phyloP scores from a whole-genome alignment of 2,329 filamentous ascomycete genomes.

The Orbilia ellipsospora region DNA sequence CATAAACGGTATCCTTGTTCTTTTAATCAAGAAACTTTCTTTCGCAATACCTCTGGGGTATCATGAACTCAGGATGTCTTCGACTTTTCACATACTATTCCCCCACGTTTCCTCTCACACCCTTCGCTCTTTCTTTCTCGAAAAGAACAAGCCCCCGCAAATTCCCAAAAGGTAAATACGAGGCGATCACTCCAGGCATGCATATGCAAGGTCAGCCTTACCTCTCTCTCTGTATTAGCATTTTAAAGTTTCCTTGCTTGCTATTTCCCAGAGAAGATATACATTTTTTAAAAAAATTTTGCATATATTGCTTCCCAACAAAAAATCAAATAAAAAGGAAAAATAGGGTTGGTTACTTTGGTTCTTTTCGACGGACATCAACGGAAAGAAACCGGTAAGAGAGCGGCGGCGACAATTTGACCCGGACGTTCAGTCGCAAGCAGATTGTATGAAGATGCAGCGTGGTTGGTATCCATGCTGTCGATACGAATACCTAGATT shows the following conservation, averaged over 20 bases:
- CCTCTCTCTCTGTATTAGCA: conserved; percentile 11
- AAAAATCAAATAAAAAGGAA: conserved; percentile 2
- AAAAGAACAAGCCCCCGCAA: conserved; percentile 32
- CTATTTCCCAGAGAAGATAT: conserved; percentile 2
- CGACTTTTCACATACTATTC: conserved; percentile 4
- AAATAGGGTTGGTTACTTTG: not conserved
- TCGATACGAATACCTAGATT: conserved; percentile 86
- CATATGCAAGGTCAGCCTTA: conserved; percentile 55
- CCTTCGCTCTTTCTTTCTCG: not conserved
- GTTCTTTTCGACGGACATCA: conserved; percentile 5
- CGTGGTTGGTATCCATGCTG: conserved; percentile 90
- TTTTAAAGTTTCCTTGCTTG: conserved; percentile 23
- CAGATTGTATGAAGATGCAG: conserved; percentile 92
- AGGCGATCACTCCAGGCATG: conserved; percentile 47
- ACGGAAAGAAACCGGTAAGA: conserved; percentile 67
- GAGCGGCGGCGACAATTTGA: conserved; percentile 82
- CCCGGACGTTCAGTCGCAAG: conserved; percentile 93
- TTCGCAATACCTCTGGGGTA: conserved; percentile 34
- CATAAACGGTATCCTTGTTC: no score
- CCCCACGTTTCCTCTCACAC: conserved; percentile 28
- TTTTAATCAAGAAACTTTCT: conserved; percentile 3
- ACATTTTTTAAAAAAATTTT: not conserved
- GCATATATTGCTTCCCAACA: conserved; percentile 27
- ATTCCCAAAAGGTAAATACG: conserved; percentile 45
- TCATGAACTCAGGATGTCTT: conserved; percentile 1